Conservation (phyloP, 345 rosid species). For the Physaria fendleri region DNA sequence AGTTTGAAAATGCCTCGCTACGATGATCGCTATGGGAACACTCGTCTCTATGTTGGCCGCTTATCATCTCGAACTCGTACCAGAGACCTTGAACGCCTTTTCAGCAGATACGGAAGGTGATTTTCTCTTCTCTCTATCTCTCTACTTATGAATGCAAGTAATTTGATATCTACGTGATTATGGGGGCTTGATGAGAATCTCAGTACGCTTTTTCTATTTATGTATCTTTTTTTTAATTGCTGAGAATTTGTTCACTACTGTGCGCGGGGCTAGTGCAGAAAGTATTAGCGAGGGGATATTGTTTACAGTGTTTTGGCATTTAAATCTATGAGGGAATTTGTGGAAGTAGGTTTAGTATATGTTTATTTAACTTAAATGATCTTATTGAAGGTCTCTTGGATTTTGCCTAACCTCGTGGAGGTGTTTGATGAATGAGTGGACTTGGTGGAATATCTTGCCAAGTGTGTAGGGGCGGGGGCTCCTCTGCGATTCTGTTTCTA, state of each 20-base stretch:
- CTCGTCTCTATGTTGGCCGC: slow-evolving; percentile 54
- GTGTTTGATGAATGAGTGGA: slow-evolving; percentile 91
- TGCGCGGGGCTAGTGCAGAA: background rate
- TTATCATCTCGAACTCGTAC: slow-evolving; percentile 49
- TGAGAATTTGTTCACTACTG: background rate
- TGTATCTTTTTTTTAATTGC: background rate
- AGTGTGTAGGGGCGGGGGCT: slow-evolving; percentile 20
- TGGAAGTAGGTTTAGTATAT: slow-evolving; percentile 41
- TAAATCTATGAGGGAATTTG: background rate
- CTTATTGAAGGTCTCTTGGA: slow-evolving; percentile 99
- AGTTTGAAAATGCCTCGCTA: slow-evolving; percentile 48
- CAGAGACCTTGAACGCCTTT: slow-evolving; percentile 51
- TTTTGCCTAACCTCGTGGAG: slow-evolving; percentile 90
- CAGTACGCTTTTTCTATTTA: background rate
- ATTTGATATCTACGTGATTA: background rate
- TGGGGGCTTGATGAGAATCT: background rate
- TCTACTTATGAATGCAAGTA: background rate
- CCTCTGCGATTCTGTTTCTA: slow-evolving; percentile 38
- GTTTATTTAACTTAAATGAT: slow-evolving; percentile 78
- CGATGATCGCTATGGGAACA: slow-evolving; percentile 42
- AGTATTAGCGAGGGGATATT: background rate
- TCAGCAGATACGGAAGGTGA: slow-evolving; percentile 61
- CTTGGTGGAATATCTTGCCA: slow-evolving; percentile 52
- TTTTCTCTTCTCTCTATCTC: background rate
- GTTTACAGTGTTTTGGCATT: background rate